phyloP scores from a whole-genome alignment of 164 flowering plant genomes.

The Aristolochia contorta region DNA sequence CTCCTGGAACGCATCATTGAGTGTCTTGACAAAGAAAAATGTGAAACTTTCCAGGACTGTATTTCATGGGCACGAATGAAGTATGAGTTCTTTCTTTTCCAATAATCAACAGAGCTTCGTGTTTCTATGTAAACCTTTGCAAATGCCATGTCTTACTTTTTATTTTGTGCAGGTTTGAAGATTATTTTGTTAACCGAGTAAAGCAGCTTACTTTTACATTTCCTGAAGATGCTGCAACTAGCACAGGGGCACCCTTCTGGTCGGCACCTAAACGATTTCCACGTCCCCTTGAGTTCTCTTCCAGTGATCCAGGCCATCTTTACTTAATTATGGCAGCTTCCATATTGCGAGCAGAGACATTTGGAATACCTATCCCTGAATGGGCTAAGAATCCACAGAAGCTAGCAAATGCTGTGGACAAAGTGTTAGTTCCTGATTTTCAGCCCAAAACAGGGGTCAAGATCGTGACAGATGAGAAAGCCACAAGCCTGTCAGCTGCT shows the following conservation, averaged over 20 bases:
- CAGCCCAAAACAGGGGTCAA: slow-evolving; percentile 60
- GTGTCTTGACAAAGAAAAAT: slow-evolving; percentile 64
- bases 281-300: slow-evolving; percentile 52
- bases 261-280: slow-evolving; percentile 88
- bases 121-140: too few species aligned
- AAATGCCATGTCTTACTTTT: background rate
- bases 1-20: slow-evolving; percentile 71
- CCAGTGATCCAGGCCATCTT: slow-evolving; percentile 43
- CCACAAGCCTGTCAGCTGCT: slow-evolving; percentile 43
- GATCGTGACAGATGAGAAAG: slow-evolving; percentile 74
- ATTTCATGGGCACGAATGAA: slow-evolving; percentile 76
- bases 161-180: slow-evolving; percentile 55
- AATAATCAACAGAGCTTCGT: too few species aligned
- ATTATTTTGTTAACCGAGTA: slow-evolving; percentile 66
- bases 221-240: slow-evolving; percentile 75
- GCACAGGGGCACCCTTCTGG: slow-evolving; percentile 78
- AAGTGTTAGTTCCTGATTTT: slow-evolving; percentile 64
- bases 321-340: slow-evolving; percentile 63
- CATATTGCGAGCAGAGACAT: slow-evolving; percentile 65
- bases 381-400: slow-evolving; percentile 46
- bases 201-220: slow-evolving; percentile 77
- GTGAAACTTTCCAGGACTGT: slow-evolving; percentile 74
- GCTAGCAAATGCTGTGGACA: slow-evolving; percentile 48
- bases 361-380: slow-evolving; percentile 65
- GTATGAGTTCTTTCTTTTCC: slow-evolving; percentile 19